Evolutionary conservation across 345 rosid genomes (phyloP).

Genomic region (Citrus medica): DNA sequence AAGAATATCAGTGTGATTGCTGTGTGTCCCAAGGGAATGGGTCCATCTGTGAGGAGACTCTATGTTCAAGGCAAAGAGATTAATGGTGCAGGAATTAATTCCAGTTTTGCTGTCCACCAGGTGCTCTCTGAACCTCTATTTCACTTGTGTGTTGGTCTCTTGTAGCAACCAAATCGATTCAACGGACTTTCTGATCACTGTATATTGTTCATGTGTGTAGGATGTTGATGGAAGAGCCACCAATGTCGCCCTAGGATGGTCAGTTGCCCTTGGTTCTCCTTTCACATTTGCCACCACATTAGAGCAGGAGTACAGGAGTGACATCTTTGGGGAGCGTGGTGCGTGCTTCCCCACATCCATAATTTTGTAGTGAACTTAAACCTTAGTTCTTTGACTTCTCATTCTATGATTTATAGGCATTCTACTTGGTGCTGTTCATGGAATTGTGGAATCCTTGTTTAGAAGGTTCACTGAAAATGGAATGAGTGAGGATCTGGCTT

Average conservation of each 20-base stretch:
- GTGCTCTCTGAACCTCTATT: conserved; percentile 24
- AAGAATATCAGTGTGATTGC: conserved; percentile 79
- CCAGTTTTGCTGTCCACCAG: conserved; percentile 90
- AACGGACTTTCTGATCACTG: background rate
- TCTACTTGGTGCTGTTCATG: conserved; percentile 87
- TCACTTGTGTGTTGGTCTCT: background rate
- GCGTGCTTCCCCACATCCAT: conserved; percentile 12
- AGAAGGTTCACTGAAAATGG: conserved; percentile 79
- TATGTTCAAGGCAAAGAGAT: conserved; percentile 89
- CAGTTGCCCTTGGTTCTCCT: conserved; percentile 92
- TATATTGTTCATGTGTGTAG: conserved; percentile 26
- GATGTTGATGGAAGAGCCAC: conserved; percentile 93
- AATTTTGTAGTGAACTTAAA: background rate
- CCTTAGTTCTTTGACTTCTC: background rate
- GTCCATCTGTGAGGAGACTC: conserved; percentile 86
- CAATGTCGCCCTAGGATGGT: conserved; percentile 89
- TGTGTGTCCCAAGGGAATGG: conserved; percentile 91
- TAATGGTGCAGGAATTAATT: conserved; percentile 92
- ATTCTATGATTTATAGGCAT: conserved; percentile 47
- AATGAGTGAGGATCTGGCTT: conserved; percentile 74
- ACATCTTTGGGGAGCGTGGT: conserved; percentile 95
- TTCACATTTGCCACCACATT: conserved; percentile 84
- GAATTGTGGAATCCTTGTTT: conserved; percentile 75
- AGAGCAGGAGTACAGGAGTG: conserved; percentile 95
- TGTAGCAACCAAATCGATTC: background rate